Base-by-base conservation (phyloP, 805 yeast genomes). In the Starmerella asiatica region DNA sequence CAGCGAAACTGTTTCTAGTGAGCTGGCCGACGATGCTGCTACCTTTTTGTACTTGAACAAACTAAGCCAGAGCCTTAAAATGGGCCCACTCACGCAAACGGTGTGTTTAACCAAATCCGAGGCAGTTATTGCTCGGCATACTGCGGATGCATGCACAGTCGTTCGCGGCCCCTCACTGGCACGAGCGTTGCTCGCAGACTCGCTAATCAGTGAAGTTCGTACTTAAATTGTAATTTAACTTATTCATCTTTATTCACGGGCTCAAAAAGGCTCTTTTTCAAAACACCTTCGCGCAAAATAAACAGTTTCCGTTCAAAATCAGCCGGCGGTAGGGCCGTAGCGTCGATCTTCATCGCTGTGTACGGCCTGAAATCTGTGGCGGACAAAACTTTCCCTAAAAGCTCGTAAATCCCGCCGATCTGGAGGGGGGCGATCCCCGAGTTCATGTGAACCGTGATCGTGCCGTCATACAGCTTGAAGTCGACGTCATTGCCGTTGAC, bases 321-420 rank as follows among this genome's bases (percentile, higher is more conserved):
- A 2, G 40, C 37, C 15, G 42, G 39, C n/a, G 50, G 50, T 32
- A 46, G 43, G 19, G 30, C 44, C 9, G 45, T 23, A 19, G 39
- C 41, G 30, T 31, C 55, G 56, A 38, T 51, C 43, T 38, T 52
- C 52, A 47, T 32, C 4, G 51, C 49, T 6, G 38, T 39, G 32
- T 48, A 37, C 27, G 52, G 51, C 41, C 48, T 47, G 8, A 62
- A 27, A 16, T 55, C 40, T 21, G 45, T 29, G 39, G 58, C 64
- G 21, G 47, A 50, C 15, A 52, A 37, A 8, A 59, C 63, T 21
- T 51, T 47, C 14, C 63, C 65, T 17, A 59, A 50, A 21, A 62
- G 29, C 39, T 60, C 63, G 48, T 57, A 62, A 29, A 44, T 55
- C 6, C 47, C 48, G 16, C 60, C 63, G 16, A 44, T 28, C 21